phyloP scores from a whole-genome alignment of 495 filamentous ascomycete species.

The Penicillium alfredii region DNA sequence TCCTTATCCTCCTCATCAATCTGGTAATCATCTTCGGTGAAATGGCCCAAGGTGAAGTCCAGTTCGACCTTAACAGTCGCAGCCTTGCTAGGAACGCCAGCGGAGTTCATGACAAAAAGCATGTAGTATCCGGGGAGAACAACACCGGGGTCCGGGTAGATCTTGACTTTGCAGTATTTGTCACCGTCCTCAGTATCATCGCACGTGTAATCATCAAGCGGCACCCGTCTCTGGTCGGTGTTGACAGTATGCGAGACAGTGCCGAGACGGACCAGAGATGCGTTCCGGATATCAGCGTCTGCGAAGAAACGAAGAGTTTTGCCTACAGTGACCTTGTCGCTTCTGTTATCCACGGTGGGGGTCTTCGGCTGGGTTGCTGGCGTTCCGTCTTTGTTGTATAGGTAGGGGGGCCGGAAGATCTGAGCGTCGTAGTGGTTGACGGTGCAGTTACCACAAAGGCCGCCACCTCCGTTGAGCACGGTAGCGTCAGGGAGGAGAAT shows the following conservation, averaged over 20 bases:
- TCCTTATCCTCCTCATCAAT: background rate
- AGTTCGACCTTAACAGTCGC: constrained; percentile 17
- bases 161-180: too few species aligned
- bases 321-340: too few species aligned
- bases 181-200: constrained; percentile 9
- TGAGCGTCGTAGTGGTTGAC: constrained; percentile 55
- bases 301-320: constrained; percentile 19
- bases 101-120: constrained; percentile 45
- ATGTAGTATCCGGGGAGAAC: constrained; percentile 52
- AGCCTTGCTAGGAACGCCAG: constrained; percentile 45
- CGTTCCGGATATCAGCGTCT: constrained; percentile 1
- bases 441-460: constrained; percentile 47
- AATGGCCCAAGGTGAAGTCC: background rate
- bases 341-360: too few species aligned
- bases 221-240: constrained; percentile 52
- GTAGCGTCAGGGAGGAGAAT: constrained; percentile 52
- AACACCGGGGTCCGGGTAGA: constrained; percentile 51
- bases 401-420: constrained; percentile 52
- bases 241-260: constrained; percentile 52
- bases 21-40: background rate
- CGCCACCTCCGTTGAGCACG: constrained; percentile 50
- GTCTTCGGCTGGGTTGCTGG: too few species aligned
- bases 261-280: constrained; percentile 42
- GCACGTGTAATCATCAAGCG: constrained; percentile 14
- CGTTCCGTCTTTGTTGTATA: constrained; percentile 39